Evolutionary conservation across 2,329 filamentous ascomycete genomes (phyloP).

Genomic region (Lecanicillium sp.): DNA sequence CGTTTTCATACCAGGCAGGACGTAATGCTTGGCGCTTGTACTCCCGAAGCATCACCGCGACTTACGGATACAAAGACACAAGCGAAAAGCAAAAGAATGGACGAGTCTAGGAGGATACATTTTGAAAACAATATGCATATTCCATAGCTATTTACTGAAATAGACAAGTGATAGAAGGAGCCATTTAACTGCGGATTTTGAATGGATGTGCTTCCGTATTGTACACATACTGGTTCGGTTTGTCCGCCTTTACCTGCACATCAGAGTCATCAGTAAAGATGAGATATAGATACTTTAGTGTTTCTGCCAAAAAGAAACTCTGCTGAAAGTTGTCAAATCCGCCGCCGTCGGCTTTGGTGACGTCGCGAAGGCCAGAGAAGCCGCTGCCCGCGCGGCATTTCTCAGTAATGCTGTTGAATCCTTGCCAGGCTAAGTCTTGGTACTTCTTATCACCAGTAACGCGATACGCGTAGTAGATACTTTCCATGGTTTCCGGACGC

Average conservation of each 20-base stretch:
- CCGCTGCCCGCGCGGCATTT: slow-evolving; percentile 57
- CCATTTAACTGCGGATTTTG: slow-evolving; percentile 5
- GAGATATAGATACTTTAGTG: slow-evolving; percentile 75
- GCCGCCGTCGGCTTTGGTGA: slow-evolving; percentile 55
- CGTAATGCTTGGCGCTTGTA: too few relatives aligned
- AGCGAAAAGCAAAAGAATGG: too few relatives aligned
- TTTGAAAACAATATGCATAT: too few relatives aligned
- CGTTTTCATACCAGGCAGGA: too few relatives aligned
- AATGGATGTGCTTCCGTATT: slow-evolving; percentile 42
- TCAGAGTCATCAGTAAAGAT: slow-evolving; percentile 54
- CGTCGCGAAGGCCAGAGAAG: slow-evolving; percentile 56
- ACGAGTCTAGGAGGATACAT: too few relatives aligned
- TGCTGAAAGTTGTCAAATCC: slow-evolving; percentile 63
- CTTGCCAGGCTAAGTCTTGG: slow-evolving; percentile 78
- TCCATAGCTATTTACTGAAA: too few relatives aligned
- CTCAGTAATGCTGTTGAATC: slow-evolving; percentile 58
- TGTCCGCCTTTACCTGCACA: slow-evolving; percentile 37
- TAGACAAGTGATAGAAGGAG: too few relatives aligned
- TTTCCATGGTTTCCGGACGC: slow-evolving; percentile 74
- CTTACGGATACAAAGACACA: too few relatives aligned
- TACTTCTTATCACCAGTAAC: slow-evolving; percentile 68
- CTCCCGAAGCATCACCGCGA: too few relatives aligned
- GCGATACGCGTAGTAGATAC: slow-evolving; percentile 79
- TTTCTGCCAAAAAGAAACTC: slow-evolving; percentile 82
- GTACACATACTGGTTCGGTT: slow-evolving; percentile 36